These are phyloP conservation scores for Parathielavia appendiculata DNA, from an alignment of 495 filamentous ascomycete genomes.

Conservation along the genomic window DNA sequence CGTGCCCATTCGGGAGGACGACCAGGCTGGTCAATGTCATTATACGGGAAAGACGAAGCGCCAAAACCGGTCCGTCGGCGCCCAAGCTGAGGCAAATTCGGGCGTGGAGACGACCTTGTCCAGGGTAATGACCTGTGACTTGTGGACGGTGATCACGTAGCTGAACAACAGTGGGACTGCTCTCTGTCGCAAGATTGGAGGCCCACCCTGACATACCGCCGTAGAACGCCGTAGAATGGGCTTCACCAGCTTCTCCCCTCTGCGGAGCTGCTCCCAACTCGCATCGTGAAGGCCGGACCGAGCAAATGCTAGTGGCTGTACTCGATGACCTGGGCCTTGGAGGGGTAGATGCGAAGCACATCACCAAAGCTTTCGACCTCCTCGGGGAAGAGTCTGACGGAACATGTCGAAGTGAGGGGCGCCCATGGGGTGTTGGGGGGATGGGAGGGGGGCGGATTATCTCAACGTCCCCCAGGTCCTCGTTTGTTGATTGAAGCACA, in stretches of 20 bases:
- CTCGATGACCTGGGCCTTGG: slow-evolving; percentile 3
- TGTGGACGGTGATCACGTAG: slow-evolving; percentile 89
- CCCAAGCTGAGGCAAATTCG: slow-evolving; percentile 2
- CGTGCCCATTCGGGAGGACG: slow-evolving; percentile 9
- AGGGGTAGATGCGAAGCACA: slow-evolving; percentile 6
- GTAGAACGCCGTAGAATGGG: slow-evolving; percentile 1
- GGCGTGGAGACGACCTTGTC: slow-evolving; percentile 61
- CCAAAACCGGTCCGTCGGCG: slow-evolving; percentile 7
- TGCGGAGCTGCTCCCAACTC: neutral
- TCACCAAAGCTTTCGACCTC: slow-evolving; percentile 2
- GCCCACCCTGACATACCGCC: slow-evolving; percentile 1
- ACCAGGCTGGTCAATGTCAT: neutral
- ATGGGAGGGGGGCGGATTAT: too few species aligned
- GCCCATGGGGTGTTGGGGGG: slow-evolving; percentile 6
- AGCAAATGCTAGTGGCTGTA: slow-evolving; percentile 5
- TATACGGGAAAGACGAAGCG: slow-evolving; percentile 8
- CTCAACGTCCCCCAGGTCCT: slow-evolving; percentile 7
- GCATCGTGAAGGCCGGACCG: slow-evolving; percentile 6
- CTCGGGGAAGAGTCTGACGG: slow-evolving; percentile 7
- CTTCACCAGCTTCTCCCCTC: neutral
- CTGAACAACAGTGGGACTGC: slow-evolving; percentile 74
- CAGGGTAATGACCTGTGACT: slow-evolving; percentile 89
- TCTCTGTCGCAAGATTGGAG: slow-evolving; percentile 7
- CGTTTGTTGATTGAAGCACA: neutral
- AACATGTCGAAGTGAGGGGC: neutral